phyloP scores from a whole-genome alignment of 2,329 filamentous ascomycete species.

The Stachybotrys chartarum region DNA sequence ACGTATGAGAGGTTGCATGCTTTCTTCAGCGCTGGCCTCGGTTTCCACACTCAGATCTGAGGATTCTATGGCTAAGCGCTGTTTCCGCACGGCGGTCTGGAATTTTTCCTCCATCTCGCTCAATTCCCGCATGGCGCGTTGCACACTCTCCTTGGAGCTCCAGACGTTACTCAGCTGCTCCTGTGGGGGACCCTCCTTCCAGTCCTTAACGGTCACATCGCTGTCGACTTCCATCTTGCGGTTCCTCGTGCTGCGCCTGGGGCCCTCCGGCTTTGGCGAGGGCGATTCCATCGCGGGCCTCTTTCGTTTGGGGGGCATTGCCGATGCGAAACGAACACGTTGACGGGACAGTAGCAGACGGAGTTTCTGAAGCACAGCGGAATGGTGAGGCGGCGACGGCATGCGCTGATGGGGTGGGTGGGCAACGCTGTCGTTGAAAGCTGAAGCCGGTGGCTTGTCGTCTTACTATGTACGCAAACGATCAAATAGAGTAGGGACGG shows the following conservation, averaged over 20 bases:
- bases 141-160: conserved; percentile 20
- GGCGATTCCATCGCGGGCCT: conserved; percentile 14
- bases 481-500: no score
- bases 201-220: not conserved
- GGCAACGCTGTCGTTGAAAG: not conserved
- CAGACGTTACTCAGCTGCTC: not conserved
- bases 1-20: conserved; percentile 5
- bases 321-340: not conserved
- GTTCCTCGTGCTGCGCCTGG: conserved; percentile 18
- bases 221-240: conserved; percentile 6
- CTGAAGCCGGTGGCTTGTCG: not conserved
- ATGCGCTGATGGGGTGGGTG: not conserved
- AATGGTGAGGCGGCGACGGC: not conserved
- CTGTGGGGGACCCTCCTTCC: not conserved
- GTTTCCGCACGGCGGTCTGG: conserved; percentile 32
- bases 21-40: not conserved
- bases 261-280: conserved; percentile 8
- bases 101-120: conserved; percentile 42
- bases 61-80: conserved; percentile 39
- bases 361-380: not conserved
- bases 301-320: conserved; percentile 34
- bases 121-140: conserved; percentile 35
- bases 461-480: not conserved
- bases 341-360: not conserved
- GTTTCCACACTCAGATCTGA: conserved; percentile 19